Conservation (phyloP, 345 rosid genomes). For the Salix arbutifolia region DNA sequence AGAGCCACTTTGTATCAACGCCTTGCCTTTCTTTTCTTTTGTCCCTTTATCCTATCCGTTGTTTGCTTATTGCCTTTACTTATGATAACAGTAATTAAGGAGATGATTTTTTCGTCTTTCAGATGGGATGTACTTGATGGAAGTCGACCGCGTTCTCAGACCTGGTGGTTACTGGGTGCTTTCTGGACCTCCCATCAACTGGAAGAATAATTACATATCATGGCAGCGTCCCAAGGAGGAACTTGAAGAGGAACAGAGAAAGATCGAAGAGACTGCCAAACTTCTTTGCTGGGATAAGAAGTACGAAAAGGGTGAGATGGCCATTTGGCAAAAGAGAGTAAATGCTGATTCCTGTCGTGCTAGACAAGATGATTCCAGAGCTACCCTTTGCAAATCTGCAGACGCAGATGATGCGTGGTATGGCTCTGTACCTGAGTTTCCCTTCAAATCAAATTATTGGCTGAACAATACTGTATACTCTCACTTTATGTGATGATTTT, state of each 20-base stretch:
- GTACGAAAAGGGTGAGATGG: conserved; percentile 83
- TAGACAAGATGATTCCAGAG: conserved; percentile 61
- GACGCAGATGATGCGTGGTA: conserved; percentile 90
- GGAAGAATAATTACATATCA: conserved; percentile 77
- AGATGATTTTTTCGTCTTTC: conserved; percentile 25
- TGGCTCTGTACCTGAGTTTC: conserved; percentile 11
- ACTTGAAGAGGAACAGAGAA: conserved; percentile 81
- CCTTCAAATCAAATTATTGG: neutral
- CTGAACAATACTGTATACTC: neutral
- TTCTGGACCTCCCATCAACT: conserved; percentile 96
- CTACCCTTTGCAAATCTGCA: conserved; percentile 62
- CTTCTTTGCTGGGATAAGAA: conserved; percentile 98
- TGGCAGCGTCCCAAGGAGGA: conserved; percentile 97
- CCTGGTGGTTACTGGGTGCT: conserved; percentile 98
- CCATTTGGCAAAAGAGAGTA: conserved; percentile 87
- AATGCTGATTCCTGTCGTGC: conserved; percentile 54
- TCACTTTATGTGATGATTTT: neutral
- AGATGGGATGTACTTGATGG: conserved; percentile 92
- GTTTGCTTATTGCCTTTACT: conserved; percentile 7
- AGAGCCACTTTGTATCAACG: conserved; percentile 18
- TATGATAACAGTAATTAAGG: neutral
- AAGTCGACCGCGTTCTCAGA: conserved; percentile 96
- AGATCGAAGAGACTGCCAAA: conserved; percentile 76
- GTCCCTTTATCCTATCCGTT: neutral
- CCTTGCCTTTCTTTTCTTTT: neutral